Evolutionary conservation across 129 eudicot genomes (phyloP), one percentile per base, ranked within the genome.

Genomic region (Centella asiatica): DNA sequence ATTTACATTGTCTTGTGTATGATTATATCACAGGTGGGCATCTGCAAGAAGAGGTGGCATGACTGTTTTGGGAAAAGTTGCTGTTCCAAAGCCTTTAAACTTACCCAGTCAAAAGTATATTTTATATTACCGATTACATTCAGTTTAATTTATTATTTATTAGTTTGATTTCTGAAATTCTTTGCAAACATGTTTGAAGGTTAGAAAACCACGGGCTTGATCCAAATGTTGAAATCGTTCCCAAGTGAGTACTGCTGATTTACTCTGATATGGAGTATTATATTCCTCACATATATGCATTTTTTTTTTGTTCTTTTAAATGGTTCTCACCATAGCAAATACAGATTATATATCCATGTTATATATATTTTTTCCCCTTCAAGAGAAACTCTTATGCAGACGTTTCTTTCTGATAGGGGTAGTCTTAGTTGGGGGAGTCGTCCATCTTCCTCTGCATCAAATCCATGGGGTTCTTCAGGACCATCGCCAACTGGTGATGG

Each of bases 121-220:
- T 53, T 44, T 67, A 69, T 60, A 56, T 42, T 33, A 45, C 64
- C 26, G 31, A 56, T 15, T 54, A 33, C 48, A 48, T 24, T 66
- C 22, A 24, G 8, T 54, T 39, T 53, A 61, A 26, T 25, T 53
- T 5, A 24, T 15, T n/a, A 39, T 49, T 54, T 55, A 23, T 18
- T 57, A 5, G 24, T 59, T 32, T 49, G 26, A 51, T 49, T 22
- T 60, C 77, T 83, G 23, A 79, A 61, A 25, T 47, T 48, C 31
- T 66, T 25, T 56, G 40, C 62, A 29, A 28, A 65, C 47, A 65
- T 52, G 32, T 60, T 71, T 85, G 42, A 71, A 93, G 99, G 95
- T 78, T 88, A 73, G 99, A 93, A 69, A 93, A 93, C 69, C 99
- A 88, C 66, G 99, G 99, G 51, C 67, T 93, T 77, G 96, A 93